Conservation (phyloP, 768 basidiomycete genomes). For the Tulasnella sp. region DNA sequence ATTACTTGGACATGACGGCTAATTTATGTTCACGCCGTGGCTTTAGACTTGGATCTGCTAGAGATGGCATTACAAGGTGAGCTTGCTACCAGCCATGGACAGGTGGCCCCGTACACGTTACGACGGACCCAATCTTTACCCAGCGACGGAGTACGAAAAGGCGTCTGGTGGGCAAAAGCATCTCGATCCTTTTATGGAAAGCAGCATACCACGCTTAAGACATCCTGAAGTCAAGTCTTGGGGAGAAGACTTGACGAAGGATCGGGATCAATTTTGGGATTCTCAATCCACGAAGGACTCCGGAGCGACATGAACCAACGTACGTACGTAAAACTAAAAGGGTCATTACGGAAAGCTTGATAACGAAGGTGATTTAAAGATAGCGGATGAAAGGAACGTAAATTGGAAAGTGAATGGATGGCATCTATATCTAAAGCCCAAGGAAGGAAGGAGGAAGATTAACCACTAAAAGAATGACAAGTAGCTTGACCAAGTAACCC, state of each 20-base stretch:
- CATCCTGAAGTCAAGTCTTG: slow-evolving; percentile 65
- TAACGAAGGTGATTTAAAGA: not conserved
- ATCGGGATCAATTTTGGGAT: slow-evolving; percentile 29
- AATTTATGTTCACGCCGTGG: not conserved
- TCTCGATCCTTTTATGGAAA: slow-evolving; percentile 71
- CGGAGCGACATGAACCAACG: not conserved
- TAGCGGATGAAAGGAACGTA: not conserved
- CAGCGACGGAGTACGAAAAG: slow-evolving; percentile 69
- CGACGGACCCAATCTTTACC: not conserved
- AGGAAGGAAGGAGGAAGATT: not conserved
- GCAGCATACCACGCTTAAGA: slow-evolving; percentile 56
- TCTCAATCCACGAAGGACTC: not conserved
- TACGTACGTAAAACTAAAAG: not conserved
- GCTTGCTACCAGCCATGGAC: not conserved
- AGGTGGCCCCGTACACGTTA: not conserved
- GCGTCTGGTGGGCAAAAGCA: slow-evolving; percentile 30
- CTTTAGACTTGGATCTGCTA: slow-evolving; percentile 70
- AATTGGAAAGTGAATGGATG: not conserved
- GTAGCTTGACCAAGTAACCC: not conserved
- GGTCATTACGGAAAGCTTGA: not conserved
- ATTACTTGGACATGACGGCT: not conserved
- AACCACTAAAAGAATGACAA: not conserved
- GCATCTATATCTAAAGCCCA: not conserved
- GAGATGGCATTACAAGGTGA: slow-evolving; percentile 81
- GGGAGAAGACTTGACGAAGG: slow-evolving; percentile 46